Percentiles rank a stretch among this genome's conserved stretches.
phyloP scores from a whole-genome alignment of 75 land plant genomes.

The Picea glauca region DNA sequence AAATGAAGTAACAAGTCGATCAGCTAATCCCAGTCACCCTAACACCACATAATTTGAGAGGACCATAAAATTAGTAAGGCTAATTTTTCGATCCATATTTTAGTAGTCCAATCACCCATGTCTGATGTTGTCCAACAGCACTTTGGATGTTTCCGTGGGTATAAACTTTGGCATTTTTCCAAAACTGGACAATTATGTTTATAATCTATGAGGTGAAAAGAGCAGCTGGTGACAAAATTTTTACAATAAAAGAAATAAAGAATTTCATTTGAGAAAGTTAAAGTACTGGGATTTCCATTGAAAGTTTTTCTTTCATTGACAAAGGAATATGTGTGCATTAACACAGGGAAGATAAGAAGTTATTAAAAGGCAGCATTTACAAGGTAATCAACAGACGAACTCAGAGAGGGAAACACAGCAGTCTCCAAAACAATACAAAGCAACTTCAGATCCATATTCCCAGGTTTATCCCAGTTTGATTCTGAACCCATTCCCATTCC shows the following conservation, averaged over 20 bases:
- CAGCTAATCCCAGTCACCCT: background rate
- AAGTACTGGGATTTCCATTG: too few relatives aligned
- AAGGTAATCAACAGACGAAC: background rate
- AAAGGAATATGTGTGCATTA: background rate
- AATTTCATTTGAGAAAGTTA: background rate
- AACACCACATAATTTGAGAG: background rate
- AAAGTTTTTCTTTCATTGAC: too few relatives aligned
- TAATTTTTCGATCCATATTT: background rate
- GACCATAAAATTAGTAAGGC: background rate
- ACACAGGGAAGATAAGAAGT: background rate
- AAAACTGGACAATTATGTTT: background rate
- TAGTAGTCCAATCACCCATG: background rate
- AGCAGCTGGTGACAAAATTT: background rate
- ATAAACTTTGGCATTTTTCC: background rate
- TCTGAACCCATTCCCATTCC: background rate
- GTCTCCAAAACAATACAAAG: background rate
- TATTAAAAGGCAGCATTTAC: background rate
- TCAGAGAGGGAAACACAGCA: background rate
- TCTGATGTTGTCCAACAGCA: background rate
- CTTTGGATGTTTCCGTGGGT: background rate
- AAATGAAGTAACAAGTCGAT: background rate
- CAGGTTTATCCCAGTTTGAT: background rate
- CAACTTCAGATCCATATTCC: background rate
- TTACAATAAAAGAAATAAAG: background rate
- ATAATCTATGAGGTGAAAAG: background rate